Evolutionary conservation across 1,139 yeast species (phyloP).

Genomic region (Blastobotrys elegans): DNA sequence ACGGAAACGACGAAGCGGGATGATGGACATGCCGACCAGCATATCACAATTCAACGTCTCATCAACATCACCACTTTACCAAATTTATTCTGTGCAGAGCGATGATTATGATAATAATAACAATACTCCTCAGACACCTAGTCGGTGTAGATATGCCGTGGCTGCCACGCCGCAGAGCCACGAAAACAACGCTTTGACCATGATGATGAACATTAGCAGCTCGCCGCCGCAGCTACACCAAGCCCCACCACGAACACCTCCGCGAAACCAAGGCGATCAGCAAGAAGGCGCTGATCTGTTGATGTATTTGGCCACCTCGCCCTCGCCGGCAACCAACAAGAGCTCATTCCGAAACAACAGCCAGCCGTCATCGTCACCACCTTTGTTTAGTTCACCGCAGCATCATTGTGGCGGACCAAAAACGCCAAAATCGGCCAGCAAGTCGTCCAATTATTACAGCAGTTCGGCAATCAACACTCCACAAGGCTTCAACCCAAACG

Average conservation of each 20-base stretch:
- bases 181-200: neutral
- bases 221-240: neutral
- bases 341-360: neutral
- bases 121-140: neutral
- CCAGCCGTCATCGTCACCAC: conserved; percentile 1
- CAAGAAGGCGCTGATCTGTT: conserved; percentile 82
- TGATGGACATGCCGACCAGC: conserved; percentile 2
- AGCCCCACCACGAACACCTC: conserved; percentile 25
- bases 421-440: conserved; percentile 15
- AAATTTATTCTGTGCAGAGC: too few species aligned
- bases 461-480: conserved; percentile 25
- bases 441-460: conserved; percentile 21
- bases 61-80: too few species aligned
- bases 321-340: conserved; percentile 54
- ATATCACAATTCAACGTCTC: neutral
- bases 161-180: too few species aligned
- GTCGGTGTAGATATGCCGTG: too few species aligned
- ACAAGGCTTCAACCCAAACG: conserved; percentile 75
- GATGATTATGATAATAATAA: too few species aligned
- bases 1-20: conserved; percentile 1
- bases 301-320: conserved; percentile 80
- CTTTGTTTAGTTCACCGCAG: neutral
- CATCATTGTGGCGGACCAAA: conserved; percentile 8
- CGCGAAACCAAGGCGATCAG: conserved; percentile 32
- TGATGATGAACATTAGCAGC: neutral